Conservation (phyloP, 495 filamentous ascomycete species). For the Beverwykella pulmonaria region DNA sequence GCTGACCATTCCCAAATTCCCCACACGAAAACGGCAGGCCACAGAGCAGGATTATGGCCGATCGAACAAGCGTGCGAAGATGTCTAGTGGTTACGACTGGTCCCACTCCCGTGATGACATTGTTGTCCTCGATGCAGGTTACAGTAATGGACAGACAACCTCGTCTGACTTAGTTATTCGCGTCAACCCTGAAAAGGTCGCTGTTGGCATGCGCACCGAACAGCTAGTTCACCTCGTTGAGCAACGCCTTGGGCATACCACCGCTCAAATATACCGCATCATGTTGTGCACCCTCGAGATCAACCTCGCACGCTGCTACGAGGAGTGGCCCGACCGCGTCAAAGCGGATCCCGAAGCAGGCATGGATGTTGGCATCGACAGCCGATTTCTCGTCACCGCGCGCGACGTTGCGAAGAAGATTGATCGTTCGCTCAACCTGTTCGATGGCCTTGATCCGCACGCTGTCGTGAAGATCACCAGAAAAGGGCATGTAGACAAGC, state of each 20-base stretch:
- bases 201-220: conserved; percentile 76
- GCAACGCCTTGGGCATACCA: conserved; percentile 63
- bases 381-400: conserved; percentile 3
- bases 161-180: conserved; percentile 65
- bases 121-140: background rate
- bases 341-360: conserved; percentile 1
- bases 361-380: background rate
- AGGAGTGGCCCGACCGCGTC: conserved; percentile 30
- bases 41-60: background rate
- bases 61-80: conserved; percentile 23
- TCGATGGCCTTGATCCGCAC: conserved; percentile 28
- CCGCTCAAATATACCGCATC: conserved; percentile 72
- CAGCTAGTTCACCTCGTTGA: conserved; percentile 66
- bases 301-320: conserved; percentile 66
- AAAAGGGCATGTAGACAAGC: background rate
- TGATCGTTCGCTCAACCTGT: conserved; percentile 26
- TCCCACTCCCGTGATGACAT: background rate
- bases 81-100: conserved; percentile 9
- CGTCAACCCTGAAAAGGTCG: conserved; percentile 82
- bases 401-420: conserved; percentile 22
- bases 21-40: conserved; percentile 8
- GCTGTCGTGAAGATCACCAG: background rate
- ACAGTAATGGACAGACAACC: background rate
- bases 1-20: background rate
- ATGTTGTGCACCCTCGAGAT: conserved; percentile 71